These are phyloP conservation scores for Tephrocybe sp. DNA, from an alignment of 768 basidiomycete genomes.

Conservation along the genomic window DNA sequence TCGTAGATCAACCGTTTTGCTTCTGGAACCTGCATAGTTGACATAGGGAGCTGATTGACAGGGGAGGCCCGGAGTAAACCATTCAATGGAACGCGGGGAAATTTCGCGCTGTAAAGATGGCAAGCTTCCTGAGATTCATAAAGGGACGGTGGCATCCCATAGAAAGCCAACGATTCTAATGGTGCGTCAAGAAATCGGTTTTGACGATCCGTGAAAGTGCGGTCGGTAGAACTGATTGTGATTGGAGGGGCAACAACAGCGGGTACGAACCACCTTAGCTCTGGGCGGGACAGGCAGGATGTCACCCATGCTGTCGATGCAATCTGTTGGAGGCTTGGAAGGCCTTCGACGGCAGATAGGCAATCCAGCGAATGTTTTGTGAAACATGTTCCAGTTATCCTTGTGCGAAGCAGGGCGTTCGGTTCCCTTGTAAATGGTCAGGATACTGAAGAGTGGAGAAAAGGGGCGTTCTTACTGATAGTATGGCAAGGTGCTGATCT, in stretches of 20 bases:
- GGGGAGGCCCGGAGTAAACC: conserved; percentile 73
- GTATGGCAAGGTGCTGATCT: conserved; percentile 33
- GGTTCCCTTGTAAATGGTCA: conserved; percentile 42
- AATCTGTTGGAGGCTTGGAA: conserved; percentile 62
- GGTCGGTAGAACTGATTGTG: conserved; percentile 65
- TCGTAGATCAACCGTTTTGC: conserved; percentile 94
- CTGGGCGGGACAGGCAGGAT: conserved; percentile 81
- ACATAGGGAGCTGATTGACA: conserved; percentile 68
- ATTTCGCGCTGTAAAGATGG: conserved; percentile 38
- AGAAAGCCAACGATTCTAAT: conserved; percentile 73
- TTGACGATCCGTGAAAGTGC: conserved; percentile 76
- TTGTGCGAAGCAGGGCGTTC: conserved; percentile 42
- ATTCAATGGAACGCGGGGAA: conserved; percentile 59
- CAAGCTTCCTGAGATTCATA: conserved; percentile 57
- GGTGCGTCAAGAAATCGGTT: conserved; percentile 60
- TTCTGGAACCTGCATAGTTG: conserved; percentile 91
- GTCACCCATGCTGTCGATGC: conserved; percentile 57
- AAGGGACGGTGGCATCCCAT: conserved; percentile 73
- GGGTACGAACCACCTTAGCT: conserved; percentile 84
- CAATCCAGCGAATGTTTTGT: conserved; percentile 25
- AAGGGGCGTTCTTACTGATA: neutral
- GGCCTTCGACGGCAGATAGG: conserved; percentile 35
- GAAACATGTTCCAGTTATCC: conserved; percentile 34
- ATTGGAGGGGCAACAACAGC: conserved; percentile 84
- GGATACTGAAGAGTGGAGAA: neutral